phyloP scores from a whole-genome alignment of 306 rosid genomes.

The Begonia peltatifolia region DNA sequence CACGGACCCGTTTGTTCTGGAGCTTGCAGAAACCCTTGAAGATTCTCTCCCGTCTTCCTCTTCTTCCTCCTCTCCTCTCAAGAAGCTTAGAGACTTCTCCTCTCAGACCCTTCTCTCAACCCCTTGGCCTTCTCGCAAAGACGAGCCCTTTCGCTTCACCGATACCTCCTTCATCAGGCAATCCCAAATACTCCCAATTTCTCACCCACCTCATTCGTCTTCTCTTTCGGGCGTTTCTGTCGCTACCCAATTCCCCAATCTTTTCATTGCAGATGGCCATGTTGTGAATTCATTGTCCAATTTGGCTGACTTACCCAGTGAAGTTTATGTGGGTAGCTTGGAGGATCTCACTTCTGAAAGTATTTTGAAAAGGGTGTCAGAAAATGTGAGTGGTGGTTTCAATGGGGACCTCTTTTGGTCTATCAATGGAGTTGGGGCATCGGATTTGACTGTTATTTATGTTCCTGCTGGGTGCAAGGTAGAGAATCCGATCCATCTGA shows the following conservation, averaged over 20 bases:
- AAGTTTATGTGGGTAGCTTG: slow-evolving; percentile 52
- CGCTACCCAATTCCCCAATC: slow-evolving; percentile 21
- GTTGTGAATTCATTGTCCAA: slow-evolving; percentile 11
- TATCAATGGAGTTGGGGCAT: slow-evolving; percentile 79
- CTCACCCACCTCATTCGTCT: slow-evolving; percentile 18
- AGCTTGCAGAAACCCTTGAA: slow-evolving; percentile 84
- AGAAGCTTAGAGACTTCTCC: slow-evolving; percentile 50
- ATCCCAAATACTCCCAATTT: slow-evolving; percentile 50
- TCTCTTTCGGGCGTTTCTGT: not conserved
- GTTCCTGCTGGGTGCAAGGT: slow-evolving; percentile 61
- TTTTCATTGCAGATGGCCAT: slow-evolving; percentile 49
- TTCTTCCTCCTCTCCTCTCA: slow-evolving; percentile 33
- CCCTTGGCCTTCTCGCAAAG: slow-evolving; percentile 80
- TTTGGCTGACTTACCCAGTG: slow-evolving; percentile 30
- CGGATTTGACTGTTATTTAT: slow-evolving; percentile 64
- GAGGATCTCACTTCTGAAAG: slow-evolving; percentile 20
- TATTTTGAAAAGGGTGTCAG: slow-evolving; percentile 28
- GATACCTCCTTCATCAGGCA: slow-evolving; percentile 61
- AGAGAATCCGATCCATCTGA: slow-evolving; percentile 44
- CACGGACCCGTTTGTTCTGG: slow-evolving; percentile 72
- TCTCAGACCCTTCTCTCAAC: slow-evolving; percentile 58
- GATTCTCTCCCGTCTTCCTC: slow-evolving; percentile 42
- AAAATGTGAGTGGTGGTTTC: slow-evolving; percentile 14
- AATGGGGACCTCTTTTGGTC: slow-evolving; percentile 80
- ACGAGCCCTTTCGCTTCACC: slow-evolving; percentile 85